phyloP scores from a whole-genome alignment of 73 alveolate species.

The Blepharisma stoltei region DNA sequence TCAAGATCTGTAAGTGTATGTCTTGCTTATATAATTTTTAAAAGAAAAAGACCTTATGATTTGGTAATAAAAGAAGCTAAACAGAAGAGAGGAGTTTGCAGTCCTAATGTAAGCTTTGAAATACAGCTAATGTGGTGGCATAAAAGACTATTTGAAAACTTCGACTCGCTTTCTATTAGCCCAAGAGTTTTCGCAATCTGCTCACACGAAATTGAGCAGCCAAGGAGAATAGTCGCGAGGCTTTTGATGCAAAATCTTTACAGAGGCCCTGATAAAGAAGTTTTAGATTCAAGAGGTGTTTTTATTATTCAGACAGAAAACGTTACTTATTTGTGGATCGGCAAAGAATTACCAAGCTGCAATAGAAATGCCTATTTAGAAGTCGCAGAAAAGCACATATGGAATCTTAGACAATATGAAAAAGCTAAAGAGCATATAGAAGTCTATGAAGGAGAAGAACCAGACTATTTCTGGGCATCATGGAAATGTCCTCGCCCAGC shows the following conservation, averaged over 20 bases:
- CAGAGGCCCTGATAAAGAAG: conserved; percentile 38
- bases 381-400: conserved; percentile 43
- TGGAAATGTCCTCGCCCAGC: conserved; percentile 31
- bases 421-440: conserved; percentile 42
- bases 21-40: conserved; percentile 71
- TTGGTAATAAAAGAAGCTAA: conserved; percentile 62
- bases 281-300: conserved; percentile 74
- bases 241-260: conserved; percentile 49
- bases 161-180: conserved; percentile 54
- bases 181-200: conserved; percentile 80
- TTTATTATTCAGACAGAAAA: conserved; percentile 57
- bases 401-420: conserved; percentile 42
- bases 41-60: conserved; percentile 41
- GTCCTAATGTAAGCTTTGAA: conserved; percentile 79
- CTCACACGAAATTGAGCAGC: conserved; percentile 68
- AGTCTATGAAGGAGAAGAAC: conserved; percentile 50
- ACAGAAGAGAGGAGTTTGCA: conserved; percentile 72
- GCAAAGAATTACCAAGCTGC: conserved; percentile 44
- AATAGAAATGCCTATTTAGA: conserved; percentile 41
- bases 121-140: conserved; percentile 66
- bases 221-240: conserved; percentile 56
- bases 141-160: conserved; percentile 61
- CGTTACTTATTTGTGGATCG: conserved; percentile 50
- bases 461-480: conserved; percentile 48
- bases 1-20: conserved; percentile 82